These are phyloP conservation scores for Plectosphaerella sp. DNA, from an alignment of 2,329 filamentous ascomycete species.

Conservation along the genomic window DNA sequence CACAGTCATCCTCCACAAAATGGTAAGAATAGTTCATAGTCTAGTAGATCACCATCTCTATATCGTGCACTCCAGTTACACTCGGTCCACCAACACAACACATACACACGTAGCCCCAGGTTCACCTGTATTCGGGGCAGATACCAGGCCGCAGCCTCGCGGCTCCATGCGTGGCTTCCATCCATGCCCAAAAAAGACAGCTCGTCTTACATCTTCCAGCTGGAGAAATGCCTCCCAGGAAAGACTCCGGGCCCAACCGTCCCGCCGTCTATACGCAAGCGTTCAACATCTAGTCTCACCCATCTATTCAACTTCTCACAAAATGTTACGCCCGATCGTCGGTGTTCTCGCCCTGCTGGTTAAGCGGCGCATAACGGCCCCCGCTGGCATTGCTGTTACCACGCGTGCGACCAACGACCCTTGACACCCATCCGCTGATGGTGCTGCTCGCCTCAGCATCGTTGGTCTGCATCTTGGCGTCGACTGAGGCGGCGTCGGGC, in stretches of 20 bases:
- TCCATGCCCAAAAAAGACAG: too few relatives aligned
- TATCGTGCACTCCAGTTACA: too few relatives aligned
- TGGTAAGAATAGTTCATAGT: too few relatives aligned
- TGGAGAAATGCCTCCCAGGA: too few relatives aligned
- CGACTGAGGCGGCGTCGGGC: slow-evolving; percentile 53
- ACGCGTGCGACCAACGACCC: slow-evolving; percentile 33
- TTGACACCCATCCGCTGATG: slow-evolving; percentile 45
- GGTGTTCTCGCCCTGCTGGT: slow-evolving; percentile 28
- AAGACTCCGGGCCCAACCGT: neutral
- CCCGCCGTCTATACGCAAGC: slow-evolving; percentile 33
- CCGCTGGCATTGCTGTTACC: slow-evolving; percentile 30
- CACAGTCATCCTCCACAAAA: too few relatives aligned
- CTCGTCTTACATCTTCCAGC: too few relatives aligned
- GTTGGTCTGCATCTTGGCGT: slow-evolving; percentile 34
- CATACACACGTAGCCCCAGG: too few relatives aligned
- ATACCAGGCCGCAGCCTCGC: too few relatives aligned
- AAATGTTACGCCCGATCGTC: neutral
- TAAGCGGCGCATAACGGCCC: slow-evolving; percentile 32
- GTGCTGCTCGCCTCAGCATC: slow-evolving; percentile 32
- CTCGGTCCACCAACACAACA: too few relatives aligned
- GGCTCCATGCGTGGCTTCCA: too few relatives aligned
- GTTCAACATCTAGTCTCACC: neutral
- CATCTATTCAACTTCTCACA: neutral
- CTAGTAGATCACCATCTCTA: too few relatives aligned
- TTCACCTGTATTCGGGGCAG: too few relatives aligned